These are phyloP conservation scores for Pseudognaphalium luteoalbum DNA, from an alignment of 129 eudicot species.

Conservation along the genomic window DNA sequence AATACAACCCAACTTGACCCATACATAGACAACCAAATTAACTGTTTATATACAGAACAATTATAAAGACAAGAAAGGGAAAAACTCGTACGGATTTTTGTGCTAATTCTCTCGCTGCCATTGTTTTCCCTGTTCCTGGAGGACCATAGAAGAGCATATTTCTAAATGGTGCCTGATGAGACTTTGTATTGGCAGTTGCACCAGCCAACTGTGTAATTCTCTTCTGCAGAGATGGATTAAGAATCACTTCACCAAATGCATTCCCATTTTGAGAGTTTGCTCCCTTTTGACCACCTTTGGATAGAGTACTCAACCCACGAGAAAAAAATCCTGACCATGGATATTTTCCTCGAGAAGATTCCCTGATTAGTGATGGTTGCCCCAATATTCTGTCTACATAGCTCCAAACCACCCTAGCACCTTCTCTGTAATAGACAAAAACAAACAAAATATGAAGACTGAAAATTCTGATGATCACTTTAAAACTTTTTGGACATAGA, in stretches of 20 bases:
- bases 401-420: conserved; percentile 96
- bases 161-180: conserved; percentile 93
- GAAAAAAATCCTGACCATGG: conserved; percentile 91
- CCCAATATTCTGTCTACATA: conserved; percentile 97
- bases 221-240: conserved; percentile 86
- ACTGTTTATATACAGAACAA: neutral
- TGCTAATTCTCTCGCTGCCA: conserved; percentile 99
- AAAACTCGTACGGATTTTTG: conserved; percentile 70
- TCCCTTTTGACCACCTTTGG: conserved; percentile 41
- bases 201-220: conserved; percentile 83
- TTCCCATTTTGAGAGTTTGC: conserved; percentile 47
- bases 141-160: conserved; percentile 99
- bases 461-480: neutral
- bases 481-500: conserved; percentile 4
- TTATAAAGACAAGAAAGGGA: neutral
- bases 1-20: neutral
- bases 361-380: conserved; percentile 94
- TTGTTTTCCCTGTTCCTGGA: conserved; percentile 99
- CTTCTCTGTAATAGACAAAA: conserved; percentile 65
- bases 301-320: conserved; percentile 59
- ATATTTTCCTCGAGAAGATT: conserved; percentile 87
- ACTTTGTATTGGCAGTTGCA: conserved; percentile 95
- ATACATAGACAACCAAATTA: neutral
- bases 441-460: neutral
- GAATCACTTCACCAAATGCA: conserved; percentile 92